Conservation (phyloP, 1,139 yeast genomes). For the Ashbya aceris region DNA sequence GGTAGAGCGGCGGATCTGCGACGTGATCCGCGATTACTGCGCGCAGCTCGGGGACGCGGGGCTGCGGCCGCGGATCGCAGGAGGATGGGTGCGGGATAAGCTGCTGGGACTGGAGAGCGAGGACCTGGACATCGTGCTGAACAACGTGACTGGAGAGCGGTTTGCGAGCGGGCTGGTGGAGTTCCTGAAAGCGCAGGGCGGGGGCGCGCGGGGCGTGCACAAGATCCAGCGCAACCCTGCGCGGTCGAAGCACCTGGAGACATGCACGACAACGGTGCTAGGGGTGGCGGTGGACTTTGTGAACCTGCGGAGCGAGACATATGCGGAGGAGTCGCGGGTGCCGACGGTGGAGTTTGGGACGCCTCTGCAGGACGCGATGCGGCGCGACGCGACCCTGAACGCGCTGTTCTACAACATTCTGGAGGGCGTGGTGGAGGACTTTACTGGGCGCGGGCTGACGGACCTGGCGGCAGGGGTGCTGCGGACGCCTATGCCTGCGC, state of each 20-base stretch:
- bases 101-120: constrained; percentile 68
- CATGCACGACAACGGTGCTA: constrained; percentile 82
- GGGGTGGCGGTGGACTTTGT: constrained; percentile 87
- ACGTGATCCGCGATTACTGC: constrained; percentile 24
- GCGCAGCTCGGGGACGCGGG: constrained; percentile 9
- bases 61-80: constrained; percentile 71
- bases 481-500: constrained; percentile 81
- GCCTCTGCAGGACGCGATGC: constrained; percentile 79
- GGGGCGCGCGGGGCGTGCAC: constrained; percentile 46
- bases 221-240: constrained; percentile 89
- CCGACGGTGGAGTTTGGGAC: constrained; percentile 76
- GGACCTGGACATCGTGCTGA: constrained; percentile 88
- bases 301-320: constrained; percentile 78
- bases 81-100: constrained; percentile 99
- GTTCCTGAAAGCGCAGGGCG: constrained; percentile 39
- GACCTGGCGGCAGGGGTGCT: constrained; percentile 65
- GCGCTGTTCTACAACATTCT: constrained; percentile 81
- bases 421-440: constrained; percentile 65
- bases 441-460: constrained; percentile 61
- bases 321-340: constrained; percentile 71
- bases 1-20: constrained; percentile 22
- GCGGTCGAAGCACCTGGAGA: constrained; percentile 89
- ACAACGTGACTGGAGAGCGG: constrained; percentile 72
- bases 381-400: constrained; percentile 91
- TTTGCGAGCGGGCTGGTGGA: constrained; percentile 62